Conservation (phyloP, 2,329 filamentous ascomycete genomes). For the Chaetomium strumarium region DNA sequence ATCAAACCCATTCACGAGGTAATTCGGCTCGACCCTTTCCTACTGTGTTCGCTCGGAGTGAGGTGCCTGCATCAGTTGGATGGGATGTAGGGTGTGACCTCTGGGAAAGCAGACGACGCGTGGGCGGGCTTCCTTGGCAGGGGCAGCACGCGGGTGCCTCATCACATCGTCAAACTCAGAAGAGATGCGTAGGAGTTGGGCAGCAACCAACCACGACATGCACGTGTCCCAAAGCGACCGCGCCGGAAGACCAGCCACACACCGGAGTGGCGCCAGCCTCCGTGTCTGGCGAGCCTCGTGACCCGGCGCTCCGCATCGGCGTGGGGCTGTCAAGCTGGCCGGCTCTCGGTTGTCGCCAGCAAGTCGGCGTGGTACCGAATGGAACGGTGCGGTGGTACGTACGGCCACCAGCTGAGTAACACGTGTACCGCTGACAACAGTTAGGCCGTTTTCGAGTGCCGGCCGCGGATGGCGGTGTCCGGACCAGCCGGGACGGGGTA, state of each 20-base stretch:
- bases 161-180: not conserved
- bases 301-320: not conserved
- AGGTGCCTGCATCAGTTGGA: too few species aligned
- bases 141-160: too few species aligned
- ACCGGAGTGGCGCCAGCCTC: not conserved
- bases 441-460: conserved; percentile 9
- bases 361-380: conserved; percentile 3
- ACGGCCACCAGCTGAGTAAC: conserved; percentile 14
- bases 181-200: not conserved
- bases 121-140: not conserved
- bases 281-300: conserved; percentile 5
- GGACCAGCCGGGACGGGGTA: conserved; percentile 3
- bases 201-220: not conserved
- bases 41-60: too few species aligned
- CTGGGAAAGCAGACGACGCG: too few species aligned
- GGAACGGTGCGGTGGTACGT: conserved; percentile 3
- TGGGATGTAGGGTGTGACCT: too few species aligned
- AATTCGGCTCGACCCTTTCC: not conserved
- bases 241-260: not conserved
- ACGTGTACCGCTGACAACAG: conserved; percentile 19
- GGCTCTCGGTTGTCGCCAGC: not conserved
- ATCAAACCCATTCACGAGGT: not conserved
- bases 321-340: not conserved
- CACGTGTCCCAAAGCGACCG: not conserved
- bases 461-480: conserved; percentile 8